Evolutionary conservation across 1,284 basidiomycete genomes (phyloP).

Genomic region (Peniophora sp.): DNA sequence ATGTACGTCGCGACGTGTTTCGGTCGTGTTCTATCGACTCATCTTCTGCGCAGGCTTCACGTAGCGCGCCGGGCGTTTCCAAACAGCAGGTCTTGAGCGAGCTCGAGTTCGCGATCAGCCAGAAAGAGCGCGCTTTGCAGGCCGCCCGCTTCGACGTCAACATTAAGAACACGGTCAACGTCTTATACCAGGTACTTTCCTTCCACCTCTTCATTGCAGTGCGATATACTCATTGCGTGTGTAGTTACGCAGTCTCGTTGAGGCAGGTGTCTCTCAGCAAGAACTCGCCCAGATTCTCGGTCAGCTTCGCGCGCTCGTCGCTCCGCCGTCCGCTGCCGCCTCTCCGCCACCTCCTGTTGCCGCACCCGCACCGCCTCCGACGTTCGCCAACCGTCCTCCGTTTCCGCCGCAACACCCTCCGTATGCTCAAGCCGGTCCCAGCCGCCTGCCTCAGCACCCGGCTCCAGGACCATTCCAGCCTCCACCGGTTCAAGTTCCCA

Average conservation of each 20-base stretch:
- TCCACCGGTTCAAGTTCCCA: conserved; percentile 11
- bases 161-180: conserved; percentile 56
- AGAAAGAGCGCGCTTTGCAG: conserved; percentile 64
- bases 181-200: conserved; percentile 63
- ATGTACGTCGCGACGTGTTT: neutral
- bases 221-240: conserved; percentile 10
- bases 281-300: conserved; percentile 75
- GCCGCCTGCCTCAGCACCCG: conserved; percentile 3
- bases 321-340: conserved; percentile 29
- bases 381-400: conserved; percentile 11
- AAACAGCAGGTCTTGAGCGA: conserved; percentile 74
- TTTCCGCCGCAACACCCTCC: conserved; percentile 5
- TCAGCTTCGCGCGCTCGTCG: conserved; percentile 64
- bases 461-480: conserved; percentile 11
- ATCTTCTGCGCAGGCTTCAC: neutral
- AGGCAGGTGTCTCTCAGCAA: conserved; percentile 71
- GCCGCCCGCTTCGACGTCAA: conserved; percentile 58
- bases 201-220: conserved; percentile 1
- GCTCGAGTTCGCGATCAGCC: conserved; percentile 67
- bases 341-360: conserved; percentile 18
- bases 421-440: neutral
- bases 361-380: conserved; percentile 12
- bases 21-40: neutral
- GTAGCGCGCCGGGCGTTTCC: conserved; percentile 36
- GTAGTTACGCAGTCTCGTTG: conserved; percentile 71